These are phyloP conservation scores for Amanita polypyramis DNA, from an alignment of 768 basidiomycete species.

Conservation along the genomic window DNA sequence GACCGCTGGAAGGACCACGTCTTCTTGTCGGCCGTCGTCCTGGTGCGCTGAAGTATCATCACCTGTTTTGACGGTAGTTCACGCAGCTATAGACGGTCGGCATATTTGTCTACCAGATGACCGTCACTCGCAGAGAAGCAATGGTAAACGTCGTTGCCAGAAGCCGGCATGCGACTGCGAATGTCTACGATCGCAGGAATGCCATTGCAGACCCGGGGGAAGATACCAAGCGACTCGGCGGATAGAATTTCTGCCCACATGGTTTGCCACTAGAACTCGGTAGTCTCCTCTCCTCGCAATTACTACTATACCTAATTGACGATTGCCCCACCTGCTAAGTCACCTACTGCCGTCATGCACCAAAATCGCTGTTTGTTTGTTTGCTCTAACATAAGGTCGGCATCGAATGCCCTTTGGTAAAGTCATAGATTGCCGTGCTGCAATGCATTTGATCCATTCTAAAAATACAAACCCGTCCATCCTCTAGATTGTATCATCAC, in stretches of 20 bases:
- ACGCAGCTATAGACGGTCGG: conserved; percentile 13
- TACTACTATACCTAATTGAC: too few relatives aligned
- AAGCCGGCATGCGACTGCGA: conserved; percentile 7
- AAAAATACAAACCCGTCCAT: conserved; percentile 39
- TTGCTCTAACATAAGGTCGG: too few relatives aligned
- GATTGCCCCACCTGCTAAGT: too few relatives aligned
- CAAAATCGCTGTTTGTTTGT: too few relatives aligned
- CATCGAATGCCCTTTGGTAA: too few relatives aligned
- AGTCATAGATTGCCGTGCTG: too few relatives aligned
- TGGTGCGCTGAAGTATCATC: conserved; percentile 23
- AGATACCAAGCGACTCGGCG: conserved; percentile 1
- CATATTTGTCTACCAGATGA: conserved; percentile 17
- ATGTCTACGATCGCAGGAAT: conserved; percentile 1
- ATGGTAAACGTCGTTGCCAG: conserved; percentile 14
- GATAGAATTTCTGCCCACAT: background rate
- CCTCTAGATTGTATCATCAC: conserved; percentile 31
- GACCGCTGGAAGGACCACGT: conserved; percentile 44
- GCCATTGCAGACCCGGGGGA: background rate
- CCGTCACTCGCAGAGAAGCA: conserved; percentile 16
- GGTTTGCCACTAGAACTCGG: too few relatives aligned
- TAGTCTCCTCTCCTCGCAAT: background rate
- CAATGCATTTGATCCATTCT: conserved; percentile 4
- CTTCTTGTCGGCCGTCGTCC: conserved; percentile 33
- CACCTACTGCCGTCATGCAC: too few relatives aligned
- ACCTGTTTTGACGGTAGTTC: background rate